phyloP scores from a whole-genome alignment of 345 rosid genomes.

The Lepidium didymum region DNA sequence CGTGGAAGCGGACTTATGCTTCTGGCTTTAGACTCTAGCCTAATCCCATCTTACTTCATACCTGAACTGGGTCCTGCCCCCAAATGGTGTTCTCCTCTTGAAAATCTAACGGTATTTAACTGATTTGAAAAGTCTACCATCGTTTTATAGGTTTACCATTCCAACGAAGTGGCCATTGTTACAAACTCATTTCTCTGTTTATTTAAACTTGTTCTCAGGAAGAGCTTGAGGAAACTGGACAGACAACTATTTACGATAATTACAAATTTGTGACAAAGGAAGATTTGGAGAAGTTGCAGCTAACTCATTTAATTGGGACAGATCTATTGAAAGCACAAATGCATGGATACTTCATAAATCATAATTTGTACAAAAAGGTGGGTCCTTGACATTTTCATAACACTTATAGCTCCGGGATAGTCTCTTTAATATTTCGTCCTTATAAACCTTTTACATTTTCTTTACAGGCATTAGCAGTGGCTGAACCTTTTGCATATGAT shows the following conservation, averaged over 20 bases:
- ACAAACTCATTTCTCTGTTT: background rate
- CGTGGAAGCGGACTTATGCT: conserved; percentile 77
- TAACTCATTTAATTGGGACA: conserved; percentile 81
- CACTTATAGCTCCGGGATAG: background rate
- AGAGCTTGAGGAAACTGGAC: conserved; percentile 85
- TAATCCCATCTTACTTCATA: conserved; percentile 80
- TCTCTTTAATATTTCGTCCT: conserved; percentile 4
- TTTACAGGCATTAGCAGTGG: conserved; percentile 58
- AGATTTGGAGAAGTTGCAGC: conserved; percentile 74
- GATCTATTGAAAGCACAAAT: conserved; percentile 84
- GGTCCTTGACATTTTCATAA: background rate
- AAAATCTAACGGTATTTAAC: conserved; percentile 63
- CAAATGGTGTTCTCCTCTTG: conserved; percentile 80
- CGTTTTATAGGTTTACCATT: background rate
- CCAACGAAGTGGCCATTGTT: background rate
- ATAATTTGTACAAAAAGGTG: conserved; percentile 72
- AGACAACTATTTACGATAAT: conserved; percentile 75
- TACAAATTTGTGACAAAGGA: conserved; percentile 83
- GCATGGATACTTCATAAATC: conserved; percentile 89
- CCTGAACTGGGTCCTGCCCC: conserved; percentile 97
- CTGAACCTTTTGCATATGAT: conserved; percentile 68
- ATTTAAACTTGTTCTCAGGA: conserved; percentile 47
- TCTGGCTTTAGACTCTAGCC: conserved; percentile 74
- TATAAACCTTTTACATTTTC: background rate
- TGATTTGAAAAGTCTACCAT: background rate